A percentile compares a stretch with the other conserved stretches of the same genome.
Evolutionary conservation across 1,284 basidiomycete species (phyloP).

Genomic region (Abortiporus biennis): DNA sequence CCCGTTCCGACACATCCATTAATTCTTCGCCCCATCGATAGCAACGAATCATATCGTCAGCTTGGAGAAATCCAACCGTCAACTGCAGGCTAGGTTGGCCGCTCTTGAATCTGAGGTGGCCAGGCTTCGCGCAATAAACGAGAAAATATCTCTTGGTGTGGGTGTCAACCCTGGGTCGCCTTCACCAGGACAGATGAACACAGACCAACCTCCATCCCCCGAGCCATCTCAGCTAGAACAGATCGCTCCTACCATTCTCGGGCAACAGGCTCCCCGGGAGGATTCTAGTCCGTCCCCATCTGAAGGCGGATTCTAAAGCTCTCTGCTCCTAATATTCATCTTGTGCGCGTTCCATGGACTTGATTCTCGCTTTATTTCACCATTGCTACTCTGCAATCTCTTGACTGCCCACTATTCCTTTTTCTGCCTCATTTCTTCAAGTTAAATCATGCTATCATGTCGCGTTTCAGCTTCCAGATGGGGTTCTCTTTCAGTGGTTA

Average conservation of each 20-base stretch:
- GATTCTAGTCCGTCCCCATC: constrained; percentile 59
- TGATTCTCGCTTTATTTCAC: constrained; percentile 6
- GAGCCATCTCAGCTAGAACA: constrained; percentile 53
- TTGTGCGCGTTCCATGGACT: constrained; percentile 17
- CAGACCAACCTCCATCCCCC: constrained; percentile 57
- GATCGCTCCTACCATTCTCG: constrained; percentile 45
- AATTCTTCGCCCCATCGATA: constrained; percentile 21
- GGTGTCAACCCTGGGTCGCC: constrained; percentile 35
- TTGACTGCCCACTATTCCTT: constrained; percentile 1
- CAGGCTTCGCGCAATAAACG: constrained; percentile 65
- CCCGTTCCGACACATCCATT: not conserved
- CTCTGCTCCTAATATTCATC: constrained; percentile 16
- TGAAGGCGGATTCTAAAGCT: constrained; percentile 47
- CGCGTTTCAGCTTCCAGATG: not conserved
- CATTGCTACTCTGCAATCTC: not conserved
- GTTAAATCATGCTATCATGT: not conserved
- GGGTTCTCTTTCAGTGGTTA: not conserved
- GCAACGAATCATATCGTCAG: constrained; percentile 70
- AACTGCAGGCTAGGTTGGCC: constrained; percentile 58
- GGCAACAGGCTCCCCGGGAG: constrained; percentile 51
- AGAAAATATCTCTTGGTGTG: constrained; percentile 60
- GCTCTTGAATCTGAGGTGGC: constrained; percentile 60
- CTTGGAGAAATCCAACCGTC: constrained; percentile 64
- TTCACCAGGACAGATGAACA: constrained; percentile 39
- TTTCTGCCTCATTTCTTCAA: constrained; percentile 4